These are phyloP conservation scores for Talaromyces pinophilus DNA, from an alignment of 2,329 filamentous ascomycete species.

Conservation along the genomic window DNA sequence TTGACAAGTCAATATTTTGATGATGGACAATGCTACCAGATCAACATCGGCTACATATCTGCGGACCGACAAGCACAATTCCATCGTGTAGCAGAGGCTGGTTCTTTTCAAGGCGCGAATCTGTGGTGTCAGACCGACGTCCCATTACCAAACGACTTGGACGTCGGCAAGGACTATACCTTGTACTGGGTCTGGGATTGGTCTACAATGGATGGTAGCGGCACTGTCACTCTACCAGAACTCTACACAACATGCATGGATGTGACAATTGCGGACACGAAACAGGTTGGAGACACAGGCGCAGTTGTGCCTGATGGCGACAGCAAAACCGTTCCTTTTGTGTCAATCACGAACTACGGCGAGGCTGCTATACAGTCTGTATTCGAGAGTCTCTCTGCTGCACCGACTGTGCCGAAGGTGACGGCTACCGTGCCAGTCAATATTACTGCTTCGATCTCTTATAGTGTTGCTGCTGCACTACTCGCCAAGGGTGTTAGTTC, in stretches of 20 bases:
- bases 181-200: constrained; percentile 98
- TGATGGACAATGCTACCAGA: constrained; percentile 86
- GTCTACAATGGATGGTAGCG: constrained; percentile 55
- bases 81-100: constrained; percentile 52
- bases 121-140: constrained; percentile 82
- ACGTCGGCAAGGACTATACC: constrained; percentile 68
- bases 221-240: constrained; percentile 41
- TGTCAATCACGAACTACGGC: constrained; percentile 16
- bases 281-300: neutral
- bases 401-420: constrained; percentile 4
- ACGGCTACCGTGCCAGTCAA: neutral
- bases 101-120: constrained; percentile 54
- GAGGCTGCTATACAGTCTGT: constrained; percentile 18
- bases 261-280: constrained; percentile 42
- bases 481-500: neutral
- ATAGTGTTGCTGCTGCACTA: neutral
- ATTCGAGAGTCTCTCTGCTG: neutral
- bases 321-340: constrained; percentile 3
- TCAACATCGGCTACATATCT: constrained; percentile 63
- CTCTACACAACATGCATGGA: constrained; percentile 55
- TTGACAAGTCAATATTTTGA: constrained; percentile 80
- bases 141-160: constrained; percentile 66
- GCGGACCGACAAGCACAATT: constrained; percentile 59
- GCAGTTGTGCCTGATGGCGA: neutral
- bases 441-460: constrained; percentile 5